Base-by-base conservation (phyloP, 352 stramenopile genomes). In the Globisporangium barbulae region DNA sequence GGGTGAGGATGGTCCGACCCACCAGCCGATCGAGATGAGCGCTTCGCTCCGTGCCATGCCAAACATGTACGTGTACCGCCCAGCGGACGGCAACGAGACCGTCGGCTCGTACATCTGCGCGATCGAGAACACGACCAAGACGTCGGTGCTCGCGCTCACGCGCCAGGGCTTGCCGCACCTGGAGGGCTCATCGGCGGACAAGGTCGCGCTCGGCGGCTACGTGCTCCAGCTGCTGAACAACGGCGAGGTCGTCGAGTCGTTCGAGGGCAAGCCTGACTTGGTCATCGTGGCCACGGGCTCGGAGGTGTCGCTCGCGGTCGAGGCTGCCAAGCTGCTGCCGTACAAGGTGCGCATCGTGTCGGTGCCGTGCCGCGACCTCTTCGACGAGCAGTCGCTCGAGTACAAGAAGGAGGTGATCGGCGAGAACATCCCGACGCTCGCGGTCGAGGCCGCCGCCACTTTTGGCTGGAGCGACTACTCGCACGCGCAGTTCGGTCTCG, bases 21-120 rank as follows among this genome's bases (percentile, higher is more conserved):
- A 99, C 82, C 97, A 99, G 85, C 98, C 98, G 33, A 97, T 99
- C 60, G 98, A 99, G 83, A 98, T 98, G 77, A 92, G 99, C 74
- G 94, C 97, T 62, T 89, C 85, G 68, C 73, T 99, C 35, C 90
- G 98, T 54, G 88, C 89, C 37, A 99, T 99, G 87, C 98, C 97
- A 37, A 99, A 99, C 83, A 97, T 99, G 74, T 96, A 98, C 74
- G 86, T 99, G 45, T 97, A 98, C 75, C 94, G 98, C 63, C 97
- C 98, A 37, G 97, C 96, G 12, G 98, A 99, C 78, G 95, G 91
- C 37, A 99, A 99, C 73, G 98, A 99, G 91, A 98, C 96, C n/a
- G 79, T 95, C 39, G 97, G 95, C 56, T 73, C 96, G 7, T 99
- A 99, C 78, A 87, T 98, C 37, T 75, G 79, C 44, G 96, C 91